Percentiles rank a stretch among this genome's conserved stretches.
Evolutionary conservation across 306 rosid genomes (phyloP).

Genomic region (Geum urbanum): DNA sequence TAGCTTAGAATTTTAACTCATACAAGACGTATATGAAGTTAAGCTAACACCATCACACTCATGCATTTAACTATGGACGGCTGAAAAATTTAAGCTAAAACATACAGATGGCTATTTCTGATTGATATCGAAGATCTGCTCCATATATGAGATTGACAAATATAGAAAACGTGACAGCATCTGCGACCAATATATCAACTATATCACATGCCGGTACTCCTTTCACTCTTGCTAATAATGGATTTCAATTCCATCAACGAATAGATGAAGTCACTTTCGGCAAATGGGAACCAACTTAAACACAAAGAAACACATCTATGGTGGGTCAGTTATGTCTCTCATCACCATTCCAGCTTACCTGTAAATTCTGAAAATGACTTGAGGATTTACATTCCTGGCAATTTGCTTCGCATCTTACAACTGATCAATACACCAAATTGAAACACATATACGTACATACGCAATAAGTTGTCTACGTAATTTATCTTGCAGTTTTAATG

Average conservation of each 20-base stretch:
- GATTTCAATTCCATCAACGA: neutral
- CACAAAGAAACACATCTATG: neutral
- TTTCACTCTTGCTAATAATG: too few relatives aligned
- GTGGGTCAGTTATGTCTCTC: constrained; percentile 37
- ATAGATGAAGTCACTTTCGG: neutral
- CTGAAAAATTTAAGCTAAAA: neutral
- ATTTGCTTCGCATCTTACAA: neutral
- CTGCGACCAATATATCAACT: neutral
- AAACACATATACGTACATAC: too few relatives aligned
- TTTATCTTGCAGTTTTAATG: neutral
- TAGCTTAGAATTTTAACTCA: neutral
- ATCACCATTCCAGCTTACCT: neutral
- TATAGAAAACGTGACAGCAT: neutral
- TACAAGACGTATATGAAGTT: neutral
- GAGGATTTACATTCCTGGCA: constrained; percentile 13
- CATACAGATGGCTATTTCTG: neutral
- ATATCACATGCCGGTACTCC: too few relatives aligned
- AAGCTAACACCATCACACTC: neutral
- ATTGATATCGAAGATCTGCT: neutral
- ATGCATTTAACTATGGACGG: neutral
- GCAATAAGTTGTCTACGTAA: too few relatives aligned
- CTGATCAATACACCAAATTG: neutral
- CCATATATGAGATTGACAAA: constrained; percentile 1
- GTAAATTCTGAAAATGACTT: constrained; percentile 25
- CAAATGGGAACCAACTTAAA: neutral